Evolutionary conservation across 495 filamentous ascomycete species (phyloP).

Genomic region (Penicillium lividum): DNA sequence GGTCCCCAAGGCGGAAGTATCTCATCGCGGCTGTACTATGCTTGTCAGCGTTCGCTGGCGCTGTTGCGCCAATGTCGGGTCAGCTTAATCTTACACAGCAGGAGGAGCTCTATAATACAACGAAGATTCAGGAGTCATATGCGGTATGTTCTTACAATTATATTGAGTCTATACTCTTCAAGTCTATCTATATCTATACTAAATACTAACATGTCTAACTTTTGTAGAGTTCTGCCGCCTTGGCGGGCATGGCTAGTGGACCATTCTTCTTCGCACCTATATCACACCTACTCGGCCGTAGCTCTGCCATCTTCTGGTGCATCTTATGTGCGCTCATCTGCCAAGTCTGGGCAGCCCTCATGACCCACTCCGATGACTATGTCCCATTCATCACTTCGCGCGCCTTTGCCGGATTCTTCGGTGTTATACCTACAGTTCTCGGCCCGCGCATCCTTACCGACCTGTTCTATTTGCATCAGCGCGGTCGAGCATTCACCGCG

Average conservation of each 20-base stretch:
- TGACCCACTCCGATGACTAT: slow-evolving; percentile 44
- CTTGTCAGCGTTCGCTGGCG: slow-evolving; percentile 33
- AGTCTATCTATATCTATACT: neutral
- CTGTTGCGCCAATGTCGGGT: slow-evolving; percentile 34
- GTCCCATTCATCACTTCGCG: slow-evolving; percentile 48
- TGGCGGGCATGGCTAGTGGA: slow-evolving; percentile 44
- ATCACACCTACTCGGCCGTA: slow-evolving; percentile 39
- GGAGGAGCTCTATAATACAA: slow-evolving; percentile 31
- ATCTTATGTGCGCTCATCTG: slow-evolving; percentile 34
- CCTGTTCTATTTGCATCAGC: slow-evolving; percentile 50
- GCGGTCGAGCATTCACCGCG: slow-evolving; percentile 44
- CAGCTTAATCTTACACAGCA: slow-evolving; percentile 36
- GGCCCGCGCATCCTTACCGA: slow-evolving; percentile 44
- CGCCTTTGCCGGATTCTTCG: slow-evolving; percentile 44
- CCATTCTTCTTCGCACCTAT: slow-evolving; percentile 47
- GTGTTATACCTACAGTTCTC: slow-evolving; percentile 38
- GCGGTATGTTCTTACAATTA: slow-evolving; percentile 16
- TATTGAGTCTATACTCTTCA: neutral
- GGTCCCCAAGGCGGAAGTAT: slow-evolving; percentile 46
- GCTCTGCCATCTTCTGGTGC: slow-evolving; percentile 48
- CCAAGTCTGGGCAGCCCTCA: slow-evolving; percentile 43
- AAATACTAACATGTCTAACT: slow-evolving; percentile 9
- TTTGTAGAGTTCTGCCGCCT: slow-evolving; percentile 38
- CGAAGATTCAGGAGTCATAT: slow-evolving; percentile 28
- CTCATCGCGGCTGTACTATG: slow-evolving; percentile 34